Evolutionary conservation across 345 rosid species (phyloP).

Genomic region (Gossypium longicalyx): DNA sequence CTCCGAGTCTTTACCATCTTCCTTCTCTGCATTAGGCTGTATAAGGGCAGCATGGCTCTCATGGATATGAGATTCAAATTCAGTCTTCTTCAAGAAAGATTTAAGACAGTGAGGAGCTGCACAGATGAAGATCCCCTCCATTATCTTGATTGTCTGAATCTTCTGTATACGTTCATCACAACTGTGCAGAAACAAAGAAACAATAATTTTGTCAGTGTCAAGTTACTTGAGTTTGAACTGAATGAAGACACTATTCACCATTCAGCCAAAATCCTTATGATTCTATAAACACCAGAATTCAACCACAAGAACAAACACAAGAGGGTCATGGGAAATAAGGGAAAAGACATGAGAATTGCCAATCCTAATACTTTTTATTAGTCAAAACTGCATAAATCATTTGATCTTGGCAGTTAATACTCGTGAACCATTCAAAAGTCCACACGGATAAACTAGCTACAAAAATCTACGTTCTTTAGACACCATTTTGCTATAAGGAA

Average conservation of each 20-base stretch:
- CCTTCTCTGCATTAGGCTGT: conserved; percentile 62
- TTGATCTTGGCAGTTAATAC: background rate
- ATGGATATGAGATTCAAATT: conserved; percentile 77
- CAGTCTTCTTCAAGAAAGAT: conserved; percentile 75
- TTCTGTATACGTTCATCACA: conserved; percentile 94
- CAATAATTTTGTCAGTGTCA: background rate
- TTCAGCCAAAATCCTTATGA: too few species aligned
- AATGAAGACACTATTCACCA: too few species aligned
- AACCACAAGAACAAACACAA: too few species aligned
- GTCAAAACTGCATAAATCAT: background rate
- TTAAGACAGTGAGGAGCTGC: conserved; percentile 97
- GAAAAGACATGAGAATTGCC: background rate
- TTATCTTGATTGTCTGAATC: conserved; percentile 90
- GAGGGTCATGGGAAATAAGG: background rate
- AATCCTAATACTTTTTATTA: background rate
- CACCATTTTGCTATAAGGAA: background rate
- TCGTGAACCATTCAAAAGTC: too few species aligned
- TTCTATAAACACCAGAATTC: too few species aligned
- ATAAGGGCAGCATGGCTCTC: conserved; percentile 58
- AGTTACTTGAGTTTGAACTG: too few species aligned
- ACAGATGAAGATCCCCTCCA: conserved; percentile 96
- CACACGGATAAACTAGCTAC: background rate
- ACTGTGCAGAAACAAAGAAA: conserved; percentile 33
- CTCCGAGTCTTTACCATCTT: conserved; percentile 66
- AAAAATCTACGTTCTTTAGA: background rate